These are phyloP conservation scores for Pugionium dolabratum DNA, from an alignment of 345 rosid genomes.

Conservation along the genomic window DNA sequence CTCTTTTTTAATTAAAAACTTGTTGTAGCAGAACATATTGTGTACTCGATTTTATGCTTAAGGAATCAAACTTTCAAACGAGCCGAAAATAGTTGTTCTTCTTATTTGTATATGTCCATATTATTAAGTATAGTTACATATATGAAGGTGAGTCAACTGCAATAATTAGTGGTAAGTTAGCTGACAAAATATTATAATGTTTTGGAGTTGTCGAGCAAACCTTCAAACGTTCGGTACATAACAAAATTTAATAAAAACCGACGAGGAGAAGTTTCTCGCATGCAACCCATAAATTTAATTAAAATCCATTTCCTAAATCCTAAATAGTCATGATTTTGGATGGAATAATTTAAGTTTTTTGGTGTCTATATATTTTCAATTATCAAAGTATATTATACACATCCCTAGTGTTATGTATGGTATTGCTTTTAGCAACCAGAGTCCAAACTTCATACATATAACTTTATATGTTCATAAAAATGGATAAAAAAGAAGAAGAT, in stretches of 20 bases:
- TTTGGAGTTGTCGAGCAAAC: constrained; percentile 29
- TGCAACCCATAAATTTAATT: not conserved
- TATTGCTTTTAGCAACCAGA: constrained; percentile 12
- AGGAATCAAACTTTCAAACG: too few species aligned
- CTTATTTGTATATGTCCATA: not conserved
- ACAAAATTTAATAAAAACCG: not conserved
- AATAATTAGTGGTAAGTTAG: constrained; percentile 36
- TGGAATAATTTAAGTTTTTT: not conserved
- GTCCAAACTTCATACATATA: not conserved
- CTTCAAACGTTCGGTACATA: constrained; percentile 20
- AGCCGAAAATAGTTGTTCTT: too few species aligned
- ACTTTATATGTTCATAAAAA: too few species aligned
- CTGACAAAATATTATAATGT: constrained; percentile 30
- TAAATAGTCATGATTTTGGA: too few species aligned
- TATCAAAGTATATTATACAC: not conserved
- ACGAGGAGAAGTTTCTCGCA: constrained; percentile 18
- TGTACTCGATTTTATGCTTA: too few species aligned
- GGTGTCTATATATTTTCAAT: too few species aligned
- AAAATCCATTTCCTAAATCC: not conserved
- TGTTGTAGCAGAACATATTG: too few species aligned
- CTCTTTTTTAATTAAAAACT: too few species aligned
- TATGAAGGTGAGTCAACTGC: constrained; percentile 5
- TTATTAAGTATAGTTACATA: not conserved
- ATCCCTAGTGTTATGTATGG: not conserved
- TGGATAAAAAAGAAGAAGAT: too few species aligned